Evolutionary conservation across 176 grass and related monocot species (phyloP), one percentile per base, ranked within the genome.

Genomic region (Puccinellia tenuiflora): DNA sequence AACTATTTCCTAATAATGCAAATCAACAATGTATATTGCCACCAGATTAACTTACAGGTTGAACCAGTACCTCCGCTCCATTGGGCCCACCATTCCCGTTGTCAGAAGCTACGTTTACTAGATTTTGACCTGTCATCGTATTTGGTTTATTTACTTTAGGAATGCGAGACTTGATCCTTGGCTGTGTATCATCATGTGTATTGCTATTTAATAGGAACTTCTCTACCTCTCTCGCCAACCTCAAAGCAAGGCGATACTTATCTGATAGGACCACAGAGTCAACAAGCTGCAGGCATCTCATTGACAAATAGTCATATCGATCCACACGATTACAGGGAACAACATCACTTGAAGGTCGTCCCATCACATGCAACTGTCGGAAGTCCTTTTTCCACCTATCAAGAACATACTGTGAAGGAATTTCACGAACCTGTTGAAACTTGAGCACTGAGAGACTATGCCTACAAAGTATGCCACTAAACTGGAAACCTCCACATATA

Each of bases 401-500:
- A 80, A 96, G 87, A 76, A 98, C 87, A 88, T 90, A 98, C 17
- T 83, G 91, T 42, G 77, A 71, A 68, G 96, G 93, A 83, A 98
- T 95, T 88, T 98, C 96, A 82, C 89, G 96, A 79, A 95, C 87
- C 77, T 90, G 93, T 79, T 96, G 89, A 85, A 92, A 91, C 84
- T 98, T 98, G 67, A 98, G 90, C 34, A 93, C 88, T 7, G 90
- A 93, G 57, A 98, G 85, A 81, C 89, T 92, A 87, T 98, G 96
- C 80, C 93, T 86, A 83, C 96, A 98, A 18, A 98, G 78, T 62
- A 98, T 90, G 50, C 96, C 93, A 53, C 85, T 93, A 72, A 98
- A 96, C n/a, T 98, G 96, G 87, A 98, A 98, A 75, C 91, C 92
- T 83, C 96, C 96, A 76, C 96, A 98, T 81, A 96, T 95, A 83